Conservation (phyloP, 78 protist genomes). For the Dictyostelium purpureum region DNA sequence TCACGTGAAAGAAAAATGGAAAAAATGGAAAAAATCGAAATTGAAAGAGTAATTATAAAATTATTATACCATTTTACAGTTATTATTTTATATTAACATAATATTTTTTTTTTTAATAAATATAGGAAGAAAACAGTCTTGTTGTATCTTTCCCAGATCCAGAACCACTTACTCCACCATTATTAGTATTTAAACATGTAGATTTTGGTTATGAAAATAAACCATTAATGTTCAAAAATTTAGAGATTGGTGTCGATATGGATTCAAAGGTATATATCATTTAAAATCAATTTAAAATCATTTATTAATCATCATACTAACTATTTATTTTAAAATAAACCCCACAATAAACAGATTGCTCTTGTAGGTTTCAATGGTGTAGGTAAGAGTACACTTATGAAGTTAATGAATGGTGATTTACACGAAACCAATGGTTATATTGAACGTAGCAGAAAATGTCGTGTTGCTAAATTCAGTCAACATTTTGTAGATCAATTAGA, state of each 20-base stretch:
- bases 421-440: conserved; percentile 87
- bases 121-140: conserved; percentile 50
- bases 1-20: conserved; percentile 44
- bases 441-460: conserved; percentile 68
- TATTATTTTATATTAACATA: too few relatives aligned
- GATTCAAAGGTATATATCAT: too few relatives aligned
- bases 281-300: too few relatives aligned
- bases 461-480: conserved; percentile 90
- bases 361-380: conserved; percentile 97
- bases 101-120: too few relatives aligned
- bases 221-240: conserved; percentile 80
- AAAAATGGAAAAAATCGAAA: conserved; percentile 44
- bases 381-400: conserved; percentile 94
- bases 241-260: conserved; percentile 85
- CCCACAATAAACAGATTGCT: too few relatives aligned
- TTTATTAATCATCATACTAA: too few relatives aligned
- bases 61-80: too few relatives aligned
- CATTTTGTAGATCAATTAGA: conserved; percentile 94
- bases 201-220: conserved; percentile 83
- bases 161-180: conserved; percentile 44
- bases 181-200: conserved; percentile 76
- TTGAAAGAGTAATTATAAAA: too few relatives aligned
- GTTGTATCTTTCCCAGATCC: conserved; percentile 81
- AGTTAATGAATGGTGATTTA: conserved; percentile 90
- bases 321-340: too few relatives aligned